These are phyloP conservation scores for Cinnamomum micranthum DNA, from an alignment of 164 flowering plant species.

Conservation along the genomic window DNA sequence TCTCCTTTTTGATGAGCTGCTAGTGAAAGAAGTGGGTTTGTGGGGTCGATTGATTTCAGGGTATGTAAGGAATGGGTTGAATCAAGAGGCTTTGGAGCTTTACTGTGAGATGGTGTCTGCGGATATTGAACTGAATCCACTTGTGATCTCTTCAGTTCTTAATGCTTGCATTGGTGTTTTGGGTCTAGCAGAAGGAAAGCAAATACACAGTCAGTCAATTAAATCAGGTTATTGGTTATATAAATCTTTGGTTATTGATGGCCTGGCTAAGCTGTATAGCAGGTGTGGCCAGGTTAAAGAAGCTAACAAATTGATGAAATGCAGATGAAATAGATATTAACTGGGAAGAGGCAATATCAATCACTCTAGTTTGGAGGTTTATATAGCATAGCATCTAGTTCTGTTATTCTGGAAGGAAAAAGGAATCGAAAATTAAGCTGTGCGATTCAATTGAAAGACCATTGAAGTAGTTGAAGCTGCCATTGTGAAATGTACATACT, in stretches of 20 bases:
- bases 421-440: not conserved
- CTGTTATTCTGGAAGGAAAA: not conserved
- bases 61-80: conserved; percentile 7
- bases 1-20: conserved; percentile 11
- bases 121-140: not conserved
- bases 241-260: not conserved
- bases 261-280: conserved; percentile 6
- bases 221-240: not conserved
- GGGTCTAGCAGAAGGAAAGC: conserved; percentile 10
- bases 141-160: conserved; percentile 8
- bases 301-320: conserved; percentile 4
- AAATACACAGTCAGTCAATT: conserved; percentile 3
- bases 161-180: conserved; percentile 1
- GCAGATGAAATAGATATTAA: not conserved
- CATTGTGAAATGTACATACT: not conserved
- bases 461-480: too few relatives aligned
- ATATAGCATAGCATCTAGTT: not conserved
- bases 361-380: not conserved
- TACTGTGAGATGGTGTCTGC: conserved; percentile 8
- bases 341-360: not conserved
- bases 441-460: not conserved
- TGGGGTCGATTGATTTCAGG: conserved; percentile 13
- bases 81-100: conserved; percentile 8
- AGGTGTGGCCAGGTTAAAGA: conserved; percentile 5
- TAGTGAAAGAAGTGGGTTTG: conserved; percentile 2